Evolutionary conservation across 2,329 filamentous ascomycete genomes (phyloP).

Genomic region (Fusarium sp.): DNA sequence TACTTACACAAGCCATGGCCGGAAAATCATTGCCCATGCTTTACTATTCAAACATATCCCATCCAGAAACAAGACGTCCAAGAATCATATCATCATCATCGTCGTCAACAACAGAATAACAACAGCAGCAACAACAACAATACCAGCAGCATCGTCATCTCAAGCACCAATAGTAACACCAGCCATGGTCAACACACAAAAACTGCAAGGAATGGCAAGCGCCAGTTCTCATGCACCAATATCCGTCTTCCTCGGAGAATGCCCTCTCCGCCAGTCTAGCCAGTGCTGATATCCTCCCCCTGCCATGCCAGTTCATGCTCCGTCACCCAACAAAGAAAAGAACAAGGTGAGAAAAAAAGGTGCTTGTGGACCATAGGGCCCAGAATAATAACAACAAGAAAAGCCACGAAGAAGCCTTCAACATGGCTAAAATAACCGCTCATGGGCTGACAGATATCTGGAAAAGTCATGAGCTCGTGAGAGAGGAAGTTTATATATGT

Average conservation of each 20-base stretch:
- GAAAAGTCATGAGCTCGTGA: slow-evolving; percentile 55
- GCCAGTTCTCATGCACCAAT: slow-evolving; percentile 36
- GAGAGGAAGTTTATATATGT: slow-evolving; percentile 54
- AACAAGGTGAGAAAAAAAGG: slow-evolving; percentile 24
- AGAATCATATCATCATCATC: slow-evolving; percentile 41
- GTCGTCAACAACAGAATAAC: slow-evolving; percentile 29
- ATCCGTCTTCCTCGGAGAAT: slow-evolving; percentile 30
- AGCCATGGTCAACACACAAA: slow-evolving; percentile 28
- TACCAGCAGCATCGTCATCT: slow-evolving; percentile 18
- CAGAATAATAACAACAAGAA: slow-evolving; percentile 27
- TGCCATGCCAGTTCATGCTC: slow-evolving; percentile 43
- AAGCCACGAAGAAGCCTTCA: slow-evolving; percentile 46
- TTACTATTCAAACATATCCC: slow-evolving; percentile 49
- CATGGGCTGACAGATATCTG: slow-evolving; percentile 44
- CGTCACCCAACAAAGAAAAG: slow-evolving; percentile 35
- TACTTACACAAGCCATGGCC: slow-evolving; percentile 48
- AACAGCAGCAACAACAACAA: slow-evolving; percentile 31
- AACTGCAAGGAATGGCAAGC: slow-evolving; percentile 39
- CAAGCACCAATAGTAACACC: slow-evolving; percentile 25
- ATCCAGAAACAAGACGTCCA: slow-evolving; percentile 43
- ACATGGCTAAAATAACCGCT: slow-evolving; percentile 36
- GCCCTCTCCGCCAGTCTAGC: slow-evolving; percentile 46
- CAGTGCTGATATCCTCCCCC: slow-evolving; percentile 46
- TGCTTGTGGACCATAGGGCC: slow-evolving; percentile 13
- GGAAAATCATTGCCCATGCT: slow-evolving; percentile 41